These are phyloP conservation scores for Breynia disticha DNA, from an alignment of 441 rosid genomes.

Conservation along the genomic window DNA sequence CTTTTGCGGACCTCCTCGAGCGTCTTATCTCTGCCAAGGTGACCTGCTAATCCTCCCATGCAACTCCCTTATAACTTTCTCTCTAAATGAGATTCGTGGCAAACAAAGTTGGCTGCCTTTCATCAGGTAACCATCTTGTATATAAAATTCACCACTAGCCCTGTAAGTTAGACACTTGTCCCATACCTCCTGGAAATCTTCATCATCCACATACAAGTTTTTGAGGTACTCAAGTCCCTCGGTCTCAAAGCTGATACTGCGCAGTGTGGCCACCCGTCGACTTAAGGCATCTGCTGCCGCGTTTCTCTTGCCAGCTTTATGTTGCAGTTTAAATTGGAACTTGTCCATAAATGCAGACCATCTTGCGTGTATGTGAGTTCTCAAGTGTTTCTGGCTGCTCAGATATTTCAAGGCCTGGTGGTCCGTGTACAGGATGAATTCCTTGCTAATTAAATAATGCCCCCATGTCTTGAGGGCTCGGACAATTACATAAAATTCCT, in stretches of 20 bases:
- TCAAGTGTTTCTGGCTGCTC: background rate
- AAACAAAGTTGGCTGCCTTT: background rate
- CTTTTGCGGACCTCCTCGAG: background rate
- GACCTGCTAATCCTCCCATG: background rate
- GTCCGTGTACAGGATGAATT: background rate
- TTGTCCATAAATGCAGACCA: background rate
- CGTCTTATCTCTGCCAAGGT: background rate
- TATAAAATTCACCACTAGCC: background rate
- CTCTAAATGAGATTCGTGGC: background rate
- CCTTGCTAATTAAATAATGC: background rate
- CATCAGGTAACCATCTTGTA: background rate
- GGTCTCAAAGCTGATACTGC: background rate
- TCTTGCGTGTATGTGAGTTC: background rate
- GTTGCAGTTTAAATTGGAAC: background rate
- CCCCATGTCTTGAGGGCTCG: background rate
- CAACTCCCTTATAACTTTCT: background rate
- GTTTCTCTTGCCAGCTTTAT: background rate
- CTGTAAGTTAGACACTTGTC: background rate
- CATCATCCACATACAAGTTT: background rate
- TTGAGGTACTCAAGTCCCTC: background rate
- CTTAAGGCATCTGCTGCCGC: background rate
- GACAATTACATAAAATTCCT: conserved; percentile 3
- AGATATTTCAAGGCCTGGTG: background rate
- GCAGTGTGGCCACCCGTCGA: background rate
- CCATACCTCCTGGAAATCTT: background rate